phyloP scores from a whole-genome alignment of 2,329 filamentous ascomycete genomes.

The Lachnellula suecica region DNA sequence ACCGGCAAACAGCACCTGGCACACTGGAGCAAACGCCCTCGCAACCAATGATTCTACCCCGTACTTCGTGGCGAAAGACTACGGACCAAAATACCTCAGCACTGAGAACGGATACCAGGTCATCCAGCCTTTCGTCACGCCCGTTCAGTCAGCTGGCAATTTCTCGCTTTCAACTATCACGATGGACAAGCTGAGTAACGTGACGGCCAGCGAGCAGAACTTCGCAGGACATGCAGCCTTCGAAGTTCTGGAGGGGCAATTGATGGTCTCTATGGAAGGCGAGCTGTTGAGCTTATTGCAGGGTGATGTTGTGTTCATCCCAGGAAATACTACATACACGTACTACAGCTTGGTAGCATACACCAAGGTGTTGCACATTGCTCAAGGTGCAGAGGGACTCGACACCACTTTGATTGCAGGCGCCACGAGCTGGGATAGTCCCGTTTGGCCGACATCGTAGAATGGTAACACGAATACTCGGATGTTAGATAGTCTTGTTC shows the following conservation, averaged over 20 bases:
- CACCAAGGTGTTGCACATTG: constrained; percentile 20
- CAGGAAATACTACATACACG: constrained; percentile 32
- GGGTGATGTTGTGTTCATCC: constrained; percentile 41
- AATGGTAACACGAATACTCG: no score
- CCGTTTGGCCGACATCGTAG: constrained; percentile 19
- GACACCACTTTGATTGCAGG: constrained; percentile 18
- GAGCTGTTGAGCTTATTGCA: constrained; percentile 30
- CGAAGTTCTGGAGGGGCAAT: constrained; percentile 38
- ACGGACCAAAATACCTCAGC: constrained; percentile 45
- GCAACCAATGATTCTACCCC: constrained; percentile 33
- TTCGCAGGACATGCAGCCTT: constrained; percentile 36
- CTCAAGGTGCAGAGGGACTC: constrained; percentile 15
- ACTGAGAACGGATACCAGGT: constrained; percentile 39
- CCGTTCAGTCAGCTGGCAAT: constrained; percentile 38
- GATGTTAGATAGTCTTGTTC: background rate
- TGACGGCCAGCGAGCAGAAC: constrained; percentile 24
- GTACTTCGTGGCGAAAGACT: constrained; percentile 45
- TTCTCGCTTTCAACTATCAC: constrained; percentile 46
- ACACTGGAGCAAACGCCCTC: constrained; percentile 37
- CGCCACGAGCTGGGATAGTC: constrained; percentile 14
- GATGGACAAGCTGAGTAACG: constrained; percentile 27
- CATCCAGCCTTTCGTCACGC: constrained; percentile 43
- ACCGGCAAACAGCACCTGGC: constrained; percentile 36
- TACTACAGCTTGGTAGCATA: constrained; percentile 34
- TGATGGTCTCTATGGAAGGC: constrained; percentile 35